Conservation (phyloP, 805 yeast genomes). For the Naumovozyma castellii region DNA sequence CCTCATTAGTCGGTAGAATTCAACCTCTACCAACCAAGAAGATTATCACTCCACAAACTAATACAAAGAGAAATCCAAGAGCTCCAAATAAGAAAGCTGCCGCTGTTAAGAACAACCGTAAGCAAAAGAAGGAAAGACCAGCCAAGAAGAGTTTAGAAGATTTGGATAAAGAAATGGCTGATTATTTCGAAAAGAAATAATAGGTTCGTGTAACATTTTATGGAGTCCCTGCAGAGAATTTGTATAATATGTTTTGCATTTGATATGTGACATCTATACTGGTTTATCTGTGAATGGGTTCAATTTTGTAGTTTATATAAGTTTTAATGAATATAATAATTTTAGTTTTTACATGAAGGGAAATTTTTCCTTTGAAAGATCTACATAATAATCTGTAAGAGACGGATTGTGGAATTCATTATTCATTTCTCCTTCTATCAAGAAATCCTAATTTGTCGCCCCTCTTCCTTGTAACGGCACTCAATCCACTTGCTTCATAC, state of each 20-base stretch:
- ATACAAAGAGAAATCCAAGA: slow-evolving; percentile 11
- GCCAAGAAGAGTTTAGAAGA: slow-evolving; percentile 78
- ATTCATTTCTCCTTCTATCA: slow-evolving; percentile 15
- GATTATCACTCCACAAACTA: slow-evolving; percentile 18
- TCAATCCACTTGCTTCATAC: slow-evolving; percentile 59
- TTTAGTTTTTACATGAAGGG: no score
- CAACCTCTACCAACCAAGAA: slow-evolving; percentile 30
- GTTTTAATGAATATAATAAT: no score
- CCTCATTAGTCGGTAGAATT: slow-evolving; percentile 60
- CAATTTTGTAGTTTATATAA: not conserved
- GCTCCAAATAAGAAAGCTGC: slow-evolving; percentile 30
- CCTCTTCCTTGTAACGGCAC: slow-evolving; percentile 46
- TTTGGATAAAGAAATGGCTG: slow-evolving; percentile 96
- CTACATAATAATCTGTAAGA: no score
- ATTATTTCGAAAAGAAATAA: slow-evolving; percentile 56
- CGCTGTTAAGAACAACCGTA: slow-evolving; percentile 29
- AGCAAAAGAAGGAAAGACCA: slow-evolving; percentile 33
- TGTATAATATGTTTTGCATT: not conserved
- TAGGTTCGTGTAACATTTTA: no score
- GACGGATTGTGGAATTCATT: no score
- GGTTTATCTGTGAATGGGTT: not conserved
- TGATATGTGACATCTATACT: not conserved
- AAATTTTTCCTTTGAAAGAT: no score
- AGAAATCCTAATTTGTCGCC: slow-evolving; percentile 40
- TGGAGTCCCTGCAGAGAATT: no score